Conservation (phyloP, 2,329 filamentous ascomycete genomes). For the Pestalotiopsis sp. region DNA sequence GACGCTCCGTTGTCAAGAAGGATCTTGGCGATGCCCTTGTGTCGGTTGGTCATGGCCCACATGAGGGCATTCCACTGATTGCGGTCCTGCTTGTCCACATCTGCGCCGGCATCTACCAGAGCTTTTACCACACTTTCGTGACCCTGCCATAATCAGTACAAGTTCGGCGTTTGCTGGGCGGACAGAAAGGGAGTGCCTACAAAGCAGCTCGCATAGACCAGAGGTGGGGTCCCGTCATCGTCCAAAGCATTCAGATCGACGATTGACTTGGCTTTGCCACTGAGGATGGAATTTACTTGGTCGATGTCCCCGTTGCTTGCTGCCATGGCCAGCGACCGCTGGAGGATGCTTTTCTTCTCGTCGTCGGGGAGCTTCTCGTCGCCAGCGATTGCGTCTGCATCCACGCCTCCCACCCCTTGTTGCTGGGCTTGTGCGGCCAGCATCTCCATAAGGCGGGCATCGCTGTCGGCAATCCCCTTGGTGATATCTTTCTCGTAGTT, state of each 20-base stretch:
- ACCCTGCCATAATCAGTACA: constrained; percentile 51
- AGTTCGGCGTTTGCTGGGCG: constrained; percentile 15
- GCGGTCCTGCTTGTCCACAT: constrained; percentile 90
- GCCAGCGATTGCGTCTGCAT: constrained; percentile 76
- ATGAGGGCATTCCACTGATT: constrained; percentile 98
- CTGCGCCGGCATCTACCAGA: constrained; percentile 80
- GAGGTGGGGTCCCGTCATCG: constrained; percentile 90
- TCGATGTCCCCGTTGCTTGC: constrained; percentile 93
- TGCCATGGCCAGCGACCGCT: constrained; percentile 90
- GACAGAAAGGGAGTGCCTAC: constrained; percentile 48
- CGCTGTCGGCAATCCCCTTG: constrained; percentile 69
- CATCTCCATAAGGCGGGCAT: constrained; percentile 91
- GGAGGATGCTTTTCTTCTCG: constrained; percentile 79
- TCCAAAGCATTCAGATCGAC: constrained; percentile 87
- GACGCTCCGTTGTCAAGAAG: constrained; percentile 91
- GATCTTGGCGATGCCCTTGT: constrained; percentile 93
- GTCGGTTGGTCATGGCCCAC: constrained; percentile 99
- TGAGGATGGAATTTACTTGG: constrained; percentile 73
- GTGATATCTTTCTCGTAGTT: constrained; percentile 68
- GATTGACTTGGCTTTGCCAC: constrained; percentile 70
- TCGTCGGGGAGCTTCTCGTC: constrained; percentile 71
- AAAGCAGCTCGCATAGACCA: constrained; percentile 98
- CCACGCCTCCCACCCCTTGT: constrained; percentile 68
- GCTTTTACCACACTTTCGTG: constrained; percentile 86
- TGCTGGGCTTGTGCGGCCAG: constrained; percentile 90